phyloP scores from a whole-genome alignment of 2,329 filamentous ascomycete species.

The Dryadomyces sulphureus region DNA sequence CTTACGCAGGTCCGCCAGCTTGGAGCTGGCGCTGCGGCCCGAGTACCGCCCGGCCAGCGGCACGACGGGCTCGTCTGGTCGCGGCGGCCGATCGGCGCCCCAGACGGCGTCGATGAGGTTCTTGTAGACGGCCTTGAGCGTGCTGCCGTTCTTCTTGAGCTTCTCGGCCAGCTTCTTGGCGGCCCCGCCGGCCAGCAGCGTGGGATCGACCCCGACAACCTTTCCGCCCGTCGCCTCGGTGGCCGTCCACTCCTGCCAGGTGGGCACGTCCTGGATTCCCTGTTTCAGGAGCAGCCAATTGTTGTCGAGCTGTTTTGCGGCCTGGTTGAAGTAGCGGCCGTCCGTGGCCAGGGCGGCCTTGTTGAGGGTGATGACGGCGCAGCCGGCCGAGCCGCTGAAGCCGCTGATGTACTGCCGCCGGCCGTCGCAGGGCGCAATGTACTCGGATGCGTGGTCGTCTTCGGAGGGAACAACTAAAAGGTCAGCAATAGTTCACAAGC shows the following conservation, averaged over 20 bases:
- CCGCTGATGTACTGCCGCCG: constrained; percentile 84
- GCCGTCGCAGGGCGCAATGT: constrained; percentile 90
- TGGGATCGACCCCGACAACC: constrained; percentile 79
- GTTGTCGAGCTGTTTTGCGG: constrained; percentile 70
- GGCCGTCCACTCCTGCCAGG: constrained; percentile 92
- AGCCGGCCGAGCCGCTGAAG: constrained; percentile 90
- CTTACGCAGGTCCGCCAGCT: constrained; percentile 76
- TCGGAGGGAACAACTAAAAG: constrained; percentile 77
- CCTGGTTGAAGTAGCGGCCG: constrained; percentile 96
- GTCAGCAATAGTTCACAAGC: constrained; percentile 14
- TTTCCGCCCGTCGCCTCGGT: constrained; percentile 80
- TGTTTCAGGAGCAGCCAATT: constrained; percentile 93
- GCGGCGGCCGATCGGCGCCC: constrained; percentile 56
- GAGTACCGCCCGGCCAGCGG: constrained; percentile 59
- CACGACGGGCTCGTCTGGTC: constrained; percentile 62
- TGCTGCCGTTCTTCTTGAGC: constrained; percentile 69
- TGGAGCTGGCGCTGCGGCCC: constrained; percentile 69
- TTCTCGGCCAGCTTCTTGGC: constrained; percentile 64
- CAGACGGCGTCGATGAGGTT: constrained; percentile 92
- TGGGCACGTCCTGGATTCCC: constrained; percentile 83
- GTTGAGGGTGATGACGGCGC: constrained; percentile 71
- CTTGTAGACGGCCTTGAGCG: constrained; percentile 57
- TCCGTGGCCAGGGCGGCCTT: constrained; percentile 89
- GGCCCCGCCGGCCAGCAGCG: constrained; percentile 55
- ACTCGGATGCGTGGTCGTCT: constrained; percentile 95